Evolutionary conservation across 164 flowering plant genomes (phyloP), one percentile per base, ranked within the genome.

Genomic region (Berberis thunbergii): DNA sequence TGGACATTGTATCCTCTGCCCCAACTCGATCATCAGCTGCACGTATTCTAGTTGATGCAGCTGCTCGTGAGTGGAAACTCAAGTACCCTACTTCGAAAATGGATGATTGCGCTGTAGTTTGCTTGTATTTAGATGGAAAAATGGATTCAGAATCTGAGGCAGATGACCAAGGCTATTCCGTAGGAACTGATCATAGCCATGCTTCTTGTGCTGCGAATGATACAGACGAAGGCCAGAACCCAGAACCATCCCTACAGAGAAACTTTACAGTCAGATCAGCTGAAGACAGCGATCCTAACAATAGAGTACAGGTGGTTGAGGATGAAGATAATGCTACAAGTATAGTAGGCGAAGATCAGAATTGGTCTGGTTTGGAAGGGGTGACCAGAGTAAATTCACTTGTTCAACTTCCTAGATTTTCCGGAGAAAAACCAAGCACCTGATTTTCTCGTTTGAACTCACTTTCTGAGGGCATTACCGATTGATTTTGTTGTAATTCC

Each of bases 41-140:
- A 46, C 78, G 90, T 62, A 76, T 74, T n/a, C 46, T 91, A 43
- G 96, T 88, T 45, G 86, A 89, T 11, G 68, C 88, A 45, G 97
- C 97, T 57, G 85, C 91, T 44, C 83, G 81, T 2, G 97, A 84
- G 75, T 91, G 97, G 97, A 88, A 86, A 77, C 74, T 79, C 41
- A 88, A 88, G 66, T 88, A 88, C 72, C 97, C 97, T 7, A 87
- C 96, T 59, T 88, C 97, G 9, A 91, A 88, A 74, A 91, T 91
- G 88, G 97, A 91, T 70, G 97, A 91, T 57, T 91, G 97, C 73
- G 96, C 97, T 2, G 97, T 87, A 1, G 89, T 91, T 40, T 91
- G 97, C 76, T 61, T 88, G 61, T 91, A 77, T 69, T 65, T 91
- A 61, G 86, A 91, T 60, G 92, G 91, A 45, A 90, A 86, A 65